These are phyloP conservation scores for Hebeloma cylindrosporum DNA, from an alignment of 768 basidiomycete species.

Conservation along the genomic window DNA sequence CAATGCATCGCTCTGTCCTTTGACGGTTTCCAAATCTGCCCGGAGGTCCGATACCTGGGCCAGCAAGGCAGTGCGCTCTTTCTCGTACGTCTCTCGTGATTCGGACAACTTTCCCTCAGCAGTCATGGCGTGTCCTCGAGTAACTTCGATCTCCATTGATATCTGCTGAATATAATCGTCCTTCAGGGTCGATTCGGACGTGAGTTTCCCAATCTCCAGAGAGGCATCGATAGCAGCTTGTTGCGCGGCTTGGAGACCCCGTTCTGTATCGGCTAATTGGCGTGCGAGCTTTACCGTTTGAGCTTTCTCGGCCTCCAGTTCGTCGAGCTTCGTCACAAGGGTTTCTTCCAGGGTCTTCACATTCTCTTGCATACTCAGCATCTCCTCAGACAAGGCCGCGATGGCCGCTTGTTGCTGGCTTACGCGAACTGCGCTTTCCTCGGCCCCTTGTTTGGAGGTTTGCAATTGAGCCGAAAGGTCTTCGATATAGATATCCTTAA, in stretches of 20 bases:
- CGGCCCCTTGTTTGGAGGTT: constrained; percentile 2
- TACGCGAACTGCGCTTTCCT: constrained; percentile 1
- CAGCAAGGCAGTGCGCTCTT: constrained; percentile 1
- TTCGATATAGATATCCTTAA: constrained; percentile 1
- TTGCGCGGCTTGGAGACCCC: neutral
- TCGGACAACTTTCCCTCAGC: constrained; percentile 5
- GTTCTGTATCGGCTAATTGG: neutral
- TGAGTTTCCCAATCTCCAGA: neutral
- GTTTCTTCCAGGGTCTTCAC: neutral
- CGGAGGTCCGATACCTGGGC: constrained; percentile 5
- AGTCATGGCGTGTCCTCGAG: constrained; percentile 1
- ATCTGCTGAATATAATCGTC: constrained; percentile 8
- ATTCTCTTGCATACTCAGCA: neutral
- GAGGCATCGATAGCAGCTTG: neutral
- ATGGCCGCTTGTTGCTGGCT: neutral
- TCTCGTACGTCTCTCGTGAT: constrained; percentile 2
- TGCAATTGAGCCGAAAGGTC: constrained; percentile 1
- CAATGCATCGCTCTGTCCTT: constrained; percentile 13
- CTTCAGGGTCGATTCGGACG: constrained; percentile 6
- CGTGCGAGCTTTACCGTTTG: neutral
- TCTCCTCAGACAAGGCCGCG: neutral
- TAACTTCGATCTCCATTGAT: constrained; percentile 6
- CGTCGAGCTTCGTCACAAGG: neutral
- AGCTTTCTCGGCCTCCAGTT: constrained; percentile 2
- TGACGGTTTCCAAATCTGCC: constrained; percentile 7